Evolutionary conservation across 345 rosid genomes (phyloP), one percentile per base, ranked within the genome.

Genomic region (Rhodamnia rubescens): DNA sequence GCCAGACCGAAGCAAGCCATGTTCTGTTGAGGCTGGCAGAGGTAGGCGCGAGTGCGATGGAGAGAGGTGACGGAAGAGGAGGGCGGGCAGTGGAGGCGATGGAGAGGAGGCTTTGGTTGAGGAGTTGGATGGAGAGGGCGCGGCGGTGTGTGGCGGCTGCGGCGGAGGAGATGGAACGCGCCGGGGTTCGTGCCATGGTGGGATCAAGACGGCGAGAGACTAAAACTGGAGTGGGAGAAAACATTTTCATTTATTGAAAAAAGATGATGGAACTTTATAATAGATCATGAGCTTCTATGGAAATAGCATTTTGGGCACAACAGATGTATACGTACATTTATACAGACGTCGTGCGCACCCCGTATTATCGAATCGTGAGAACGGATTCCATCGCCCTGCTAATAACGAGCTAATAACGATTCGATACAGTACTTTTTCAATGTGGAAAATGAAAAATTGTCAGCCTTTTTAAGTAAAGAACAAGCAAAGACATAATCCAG

Each of bases 181-280:
- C 84, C 86, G 91, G 91, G 91, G 94, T 81, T 92, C 89, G 92
- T 14, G 96, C 93, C 99, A 96, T 93, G 52, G 74, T 15, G 21
- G 13, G 26, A 16, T 11, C 13, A 49, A 2, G 1, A 7, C 74
- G 44, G 64, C 14, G 26, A 2, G 59, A n/a, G n/a, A n/a, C n/a
- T n/a, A 13, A 53, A 4, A 42, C 6, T 2, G 54, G 29, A 5
- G 26, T 20, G 51, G 21, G 21, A 27, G 36, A 14, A 54, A 21
- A 14, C 29, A 9, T 74, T 74, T 74, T 15, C 20, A 5, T 52
- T 52, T 52, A 3, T 51, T 52, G 54, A 52, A 15, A 52, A 52
- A 52, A 14, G 20, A 5, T 4, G 54, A 52, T 16, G 5, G 15
- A n/a, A n/a, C n/a, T n/a, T n/a, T n/a, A n/a, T n/a, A n/a, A n/a